These are phyloP conservation scores for Trypanosoma rangeli DNA, from an alignment of 208 protist species.

Conservation along the genomic window DNA sequence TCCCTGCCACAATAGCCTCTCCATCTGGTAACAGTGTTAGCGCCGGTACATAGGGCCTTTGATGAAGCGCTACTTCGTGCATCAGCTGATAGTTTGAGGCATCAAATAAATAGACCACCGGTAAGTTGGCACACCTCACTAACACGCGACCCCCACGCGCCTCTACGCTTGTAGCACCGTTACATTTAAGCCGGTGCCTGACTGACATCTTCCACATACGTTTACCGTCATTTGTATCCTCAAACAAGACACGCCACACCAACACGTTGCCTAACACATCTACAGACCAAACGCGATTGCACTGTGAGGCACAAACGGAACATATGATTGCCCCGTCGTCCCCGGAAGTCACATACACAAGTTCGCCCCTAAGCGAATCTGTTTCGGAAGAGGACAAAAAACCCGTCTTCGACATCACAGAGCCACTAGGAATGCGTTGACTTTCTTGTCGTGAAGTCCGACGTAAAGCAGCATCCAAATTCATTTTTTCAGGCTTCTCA, in stretches of 20 bases:
- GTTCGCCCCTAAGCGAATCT: conserved; percentile 20
- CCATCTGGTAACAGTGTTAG: conserved; percentile 66
- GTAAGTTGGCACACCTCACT: conserved; percentile 51
- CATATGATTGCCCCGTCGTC: conserved; percentile 42
- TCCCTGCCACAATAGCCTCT: conserved; percentile 56
- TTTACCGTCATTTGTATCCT: conserved; percentile 25
- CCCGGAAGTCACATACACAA: conserved; percentile 29
- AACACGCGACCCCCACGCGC: conserved; percentile 41
- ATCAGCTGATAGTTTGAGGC: conserved; percentile 45
- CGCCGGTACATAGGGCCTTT: conserved; percentile 33
- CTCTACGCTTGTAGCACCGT: conserved; percentile 49
- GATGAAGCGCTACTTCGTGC: conserved; percentile 45
- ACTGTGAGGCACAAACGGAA: conserved; percentile 51
- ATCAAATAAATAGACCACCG: conserved; percentile 67
- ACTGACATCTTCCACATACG: conserved; percentile 61
- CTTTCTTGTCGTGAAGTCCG: not conserved
- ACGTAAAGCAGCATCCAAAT: not conserved
- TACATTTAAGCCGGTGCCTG: conserved; percentile 43
- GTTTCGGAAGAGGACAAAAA: not conserved
- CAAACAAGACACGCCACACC: conserved; percentile 62
- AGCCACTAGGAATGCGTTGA: not conserved
- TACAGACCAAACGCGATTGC: conserved; percentile 72
- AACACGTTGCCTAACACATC: conserved; percentile 55
- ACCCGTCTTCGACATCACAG: not conserved
- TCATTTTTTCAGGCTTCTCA: not conserved